Conservation (phyloP, 139 green algal genomes). For the Chlamydomonas sp. region DNA sequence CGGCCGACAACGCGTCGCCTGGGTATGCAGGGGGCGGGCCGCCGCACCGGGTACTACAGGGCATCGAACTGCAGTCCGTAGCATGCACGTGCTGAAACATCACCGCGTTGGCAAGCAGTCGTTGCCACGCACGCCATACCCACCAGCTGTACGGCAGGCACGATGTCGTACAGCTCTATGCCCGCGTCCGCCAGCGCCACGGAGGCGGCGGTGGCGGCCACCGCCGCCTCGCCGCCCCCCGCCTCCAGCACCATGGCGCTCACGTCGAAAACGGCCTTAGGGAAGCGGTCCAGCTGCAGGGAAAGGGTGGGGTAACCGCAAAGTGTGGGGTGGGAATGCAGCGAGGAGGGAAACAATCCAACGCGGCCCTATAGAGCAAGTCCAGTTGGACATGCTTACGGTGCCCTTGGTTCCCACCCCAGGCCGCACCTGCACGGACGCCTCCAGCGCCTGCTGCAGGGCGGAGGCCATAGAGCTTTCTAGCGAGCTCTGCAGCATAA, state of each 20-base stretch:
- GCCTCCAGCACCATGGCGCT: constrained; percentile 76
- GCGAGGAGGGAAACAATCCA: no score
- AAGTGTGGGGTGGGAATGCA: no score
- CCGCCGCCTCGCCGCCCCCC: constrained; percentile 67
- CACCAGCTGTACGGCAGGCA: constrained; percentile 70
- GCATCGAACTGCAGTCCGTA: no score
- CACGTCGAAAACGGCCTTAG: constrained; percentile 73
- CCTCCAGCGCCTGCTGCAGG: constrained; percentile 66
- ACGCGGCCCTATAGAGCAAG: no score
- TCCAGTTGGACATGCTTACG: no score
- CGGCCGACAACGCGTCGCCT: no score
- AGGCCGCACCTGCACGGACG: constrained; percentile 30
- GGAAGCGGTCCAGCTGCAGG: constrained; percentile 65
- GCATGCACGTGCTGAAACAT: no score
- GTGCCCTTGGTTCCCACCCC: no score
- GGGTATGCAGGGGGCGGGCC: no score
- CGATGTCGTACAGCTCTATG: constrained; percentile 77
- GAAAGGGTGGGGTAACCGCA: no score
- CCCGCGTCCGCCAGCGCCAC: constrained; percentile 82
- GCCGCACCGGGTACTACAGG: no score
- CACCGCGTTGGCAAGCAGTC: no score
- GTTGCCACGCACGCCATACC: not conserved
- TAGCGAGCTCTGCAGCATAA: not conserved
- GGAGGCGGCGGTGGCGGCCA: constrained; percentile 64
- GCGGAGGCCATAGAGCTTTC: not conserved